phyloP scores from a whole-genome alignment of 2,329 filamentous ascomycete genomes.

The Aspergillus phoenicis region DNA sequence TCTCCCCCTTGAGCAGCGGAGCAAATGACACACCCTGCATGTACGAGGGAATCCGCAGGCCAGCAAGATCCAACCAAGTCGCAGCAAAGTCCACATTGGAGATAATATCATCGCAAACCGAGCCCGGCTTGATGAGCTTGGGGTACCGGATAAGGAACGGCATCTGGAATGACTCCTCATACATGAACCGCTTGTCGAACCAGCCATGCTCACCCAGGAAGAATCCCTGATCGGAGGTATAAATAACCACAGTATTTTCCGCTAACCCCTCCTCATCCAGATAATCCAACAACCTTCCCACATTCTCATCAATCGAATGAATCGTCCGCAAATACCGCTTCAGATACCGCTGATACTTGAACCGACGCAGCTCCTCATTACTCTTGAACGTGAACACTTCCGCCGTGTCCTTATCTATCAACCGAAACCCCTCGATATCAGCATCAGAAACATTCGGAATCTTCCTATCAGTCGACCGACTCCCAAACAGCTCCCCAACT shows the following conservation, averaged over 20 bases:
- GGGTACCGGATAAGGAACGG: slow-evolving; percentile 56
- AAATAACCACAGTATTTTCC: slow-evolving; percentile 56
- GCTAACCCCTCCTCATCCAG: slow-evolving; percentile 46
- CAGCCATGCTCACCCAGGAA: slow-evolving; percentile 61
- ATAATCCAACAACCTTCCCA: slow-evolving; percentile 52
- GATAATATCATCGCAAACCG: slow-evolving; percentile 53
- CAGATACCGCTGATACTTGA: slow-evolving; percentile 62
- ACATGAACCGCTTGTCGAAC: slow-evolving; percentile 63
- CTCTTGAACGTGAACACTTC: slow-evolving; percentile 51
- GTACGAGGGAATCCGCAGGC: slow-evolving; percentile 47
- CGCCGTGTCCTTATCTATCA: slow-evolving; percentile 45
- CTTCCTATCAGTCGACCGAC: slow-evolving; percentile 1
- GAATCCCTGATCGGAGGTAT: slow-evolving; percentile 59
- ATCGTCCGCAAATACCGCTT: slow-evolving; percentile 58
- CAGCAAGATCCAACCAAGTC: slow-evolving; percentile 53
- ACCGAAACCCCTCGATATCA: background rate
- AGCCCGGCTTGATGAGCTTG: slow-evolving; percentile 41
- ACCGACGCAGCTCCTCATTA: slow-evolving; percentile 49
- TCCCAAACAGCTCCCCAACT: slow-evolving; percentile 2
- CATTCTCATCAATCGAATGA: slow-evolving; percentile 56
- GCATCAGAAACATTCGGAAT: background rate
- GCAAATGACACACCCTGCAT: slow-evolving; percentile 57
- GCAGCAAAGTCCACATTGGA: slow-evolving; percentile 59
- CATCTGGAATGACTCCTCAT: slow-evolving; percentile 61
- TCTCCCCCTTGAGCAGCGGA: slow-evolving; percentile 39